A percentile compares a stretch with the other conserved stretches of the same genome.
These are phyloP conservation scores for Symbiodinium pilosum DNA, from an alignment of 73 alveolate genomes.

Conservation along the genomic window DNA sequence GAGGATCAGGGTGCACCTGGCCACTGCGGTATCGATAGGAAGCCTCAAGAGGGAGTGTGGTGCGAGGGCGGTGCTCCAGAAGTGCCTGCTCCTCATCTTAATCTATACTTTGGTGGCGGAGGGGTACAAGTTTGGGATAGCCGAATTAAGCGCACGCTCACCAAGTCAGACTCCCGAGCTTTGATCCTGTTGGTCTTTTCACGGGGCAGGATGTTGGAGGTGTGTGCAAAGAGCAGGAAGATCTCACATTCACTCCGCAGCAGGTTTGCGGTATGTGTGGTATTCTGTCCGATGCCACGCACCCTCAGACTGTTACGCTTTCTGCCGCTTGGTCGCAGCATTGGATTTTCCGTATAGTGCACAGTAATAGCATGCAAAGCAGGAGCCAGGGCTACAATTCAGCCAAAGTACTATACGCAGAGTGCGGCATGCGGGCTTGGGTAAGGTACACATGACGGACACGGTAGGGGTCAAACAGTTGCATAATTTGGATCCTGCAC, in stretches of 20 bases:
- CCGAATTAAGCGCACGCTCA: no score
- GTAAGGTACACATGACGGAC: no score
- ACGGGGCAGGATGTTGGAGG: not conserved
- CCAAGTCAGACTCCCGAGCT: not conserved
- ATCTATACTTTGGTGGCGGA: no score
- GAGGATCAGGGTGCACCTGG: constrained; percentile 14
- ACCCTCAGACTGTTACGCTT: not conserved
- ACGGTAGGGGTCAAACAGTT: no score
- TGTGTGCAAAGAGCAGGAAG: not conserved
- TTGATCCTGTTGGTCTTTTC: not conserved
- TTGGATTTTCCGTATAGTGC: no score
- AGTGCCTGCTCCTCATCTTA: not conserved
- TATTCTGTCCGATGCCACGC: constrained; percentile 33
- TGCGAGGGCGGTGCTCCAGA: not conserved
- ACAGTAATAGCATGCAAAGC: no score
- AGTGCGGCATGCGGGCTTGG: no score
- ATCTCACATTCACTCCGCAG: not conserved
- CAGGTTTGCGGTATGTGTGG: constrained; percentile 36
- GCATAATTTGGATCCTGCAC: no score
- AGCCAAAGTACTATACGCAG: no score
- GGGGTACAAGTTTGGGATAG: not conserved
- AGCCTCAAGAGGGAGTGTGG: constrained; percentile 33
- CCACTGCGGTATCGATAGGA: constrained; percentile 7
- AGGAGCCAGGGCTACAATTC: no score
- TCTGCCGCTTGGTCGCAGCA: not conserved